Percentiles rank a stretch among this genome's conserved stretches.
phyloP scores from a whole-genome alignment of 768 basidiomycete genomes.

The Asterophora lycoperdoides region DNA sequence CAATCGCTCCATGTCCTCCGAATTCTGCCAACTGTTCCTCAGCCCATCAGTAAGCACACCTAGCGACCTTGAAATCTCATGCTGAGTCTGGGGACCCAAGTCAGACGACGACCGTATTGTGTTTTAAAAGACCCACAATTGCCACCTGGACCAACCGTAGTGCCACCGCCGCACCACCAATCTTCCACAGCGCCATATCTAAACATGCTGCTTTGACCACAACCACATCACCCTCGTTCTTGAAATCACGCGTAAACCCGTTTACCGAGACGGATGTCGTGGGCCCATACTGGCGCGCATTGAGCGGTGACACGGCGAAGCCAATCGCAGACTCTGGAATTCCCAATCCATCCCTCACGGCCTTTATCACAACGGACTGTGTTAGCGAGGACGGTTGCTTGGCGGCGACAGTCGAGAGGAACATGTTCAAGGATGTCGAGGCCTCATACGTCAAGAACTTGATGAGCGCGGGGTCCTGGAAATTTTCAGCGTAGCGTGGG shows the following conservation, averaged over 20 bases:
- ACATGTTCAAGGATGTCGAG: slow-evolving; percentile 79
- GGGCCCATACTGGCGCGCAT: slow-evolving; percentile 18
- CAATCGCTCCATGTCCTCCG: slow-evolving; percentile 89
- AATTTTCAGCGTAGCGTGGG: slow-evolving; percentile 70
- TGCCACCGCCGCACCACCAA: slow-evolving; percentile 76
- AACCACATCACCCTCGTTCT: slow-evolving; percentile 50
- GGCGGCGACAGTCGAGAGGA: slow-evolving; percentile 47
- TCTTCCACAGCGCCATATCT: slow-evolving; percentile 74
- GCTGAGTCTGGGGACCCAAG: slow-evolving; percentile 48
- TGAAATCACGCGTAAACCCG: slow-evolving; percentile 23
- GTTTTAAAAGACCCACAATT: slow-evolving; percentile 39
- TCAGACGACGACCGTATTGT: not conserved
- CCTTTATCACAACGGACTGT: slow-evolving; percentile 40
- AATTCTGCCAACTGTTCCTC: slow-evolving; percentile 86
- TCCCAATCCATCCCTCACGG: slow-evolving; percentile 45
- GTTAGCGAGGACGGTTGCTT: slow-evolving; percentile 25
- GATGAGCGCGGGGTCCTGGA: slow-evolving; percentile 66
- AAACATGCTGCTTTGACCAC: slow-evolving; percentile 58
- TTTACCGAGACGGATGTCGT: slow-evolving; percentile 12
- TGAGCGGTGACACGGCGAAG: slow-evolving; percentile 39
- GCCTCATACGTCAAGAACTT: slow-evolving; percentile 84
- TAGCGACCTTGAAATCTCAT: slow-evolving; percentile 72
- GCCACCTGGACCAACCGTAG: slow-evolving; percentile 76
- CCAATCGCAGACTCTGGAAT: slow-evolving; percentile 34
- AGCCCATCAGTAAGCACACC: slow-evolving; percentile 73